Conservation (phyloP, 2,329 filamentous ascomycete species). For the Aspergillus amoenus region DNA sequence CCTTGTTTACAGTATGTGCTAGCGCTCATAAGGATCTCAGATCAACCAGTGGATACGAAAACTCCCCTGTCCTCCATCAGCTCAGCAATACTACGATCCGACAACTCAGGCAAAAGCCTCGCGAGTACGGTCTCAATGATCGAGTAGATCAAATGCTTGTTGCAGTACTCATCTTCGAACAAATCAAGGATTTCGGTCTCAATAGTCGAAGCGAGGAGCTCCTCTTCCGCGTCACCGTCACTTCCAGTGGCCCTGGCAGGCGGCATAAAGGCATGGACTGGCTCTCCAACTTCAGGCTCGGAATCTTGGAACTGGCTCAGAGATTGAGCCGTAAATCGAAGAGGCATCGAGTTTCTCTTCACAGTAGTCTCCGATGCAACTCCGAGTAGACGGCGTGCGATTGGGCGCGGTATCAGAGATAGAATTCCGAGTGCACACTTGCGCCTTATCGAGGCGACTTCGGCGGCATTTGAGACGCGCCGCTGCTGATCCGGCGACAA, state of each 20-base stretch:
- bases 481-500: conserved; percentile 16
- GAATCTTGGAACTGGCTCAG: background rate
- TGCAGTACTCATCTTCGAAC: conserved; percentile 81
- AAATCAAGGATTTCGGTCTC: conserved; percentile 67
- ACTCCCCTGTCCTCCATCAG: conserved; percentile 70
- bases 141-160: conserved; percentile 85
- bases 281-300: background rate
- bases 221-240: conserved; percentile 37
- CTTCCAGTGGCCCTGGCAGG: background rate
- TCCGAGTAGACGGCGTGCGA: conserved; percentile 47
- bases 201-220: conserved; percentile 57
- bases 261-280: background rate
- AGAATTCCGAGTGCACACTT: conserved; percentile 45
- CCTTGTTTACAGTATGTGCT: background rate
- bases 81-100: conserved; percentile 68
- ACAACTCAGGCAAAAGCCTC: conserved; percentile 79
- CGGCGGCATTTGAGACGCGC: conserved; percentile 26
- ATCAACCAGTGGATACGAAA: conserved; percentile 17
- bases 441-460: conserved; percentile 43
- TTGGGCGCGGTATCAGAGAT: conserved; percentile 42
- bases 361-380: conserved; percentile 17
- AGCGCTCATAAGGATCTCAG: background rate
- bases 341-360: background rate
- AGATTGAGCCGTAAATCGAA: background rate
- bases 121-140: conserved; percentile 80